A percentile compares a stretch with the other conserved stretches of the same genome.
phyloP scores from a whole-genome alignment of 1,284 basidiomycete species.

The Ustilago loliicola region DNA sequence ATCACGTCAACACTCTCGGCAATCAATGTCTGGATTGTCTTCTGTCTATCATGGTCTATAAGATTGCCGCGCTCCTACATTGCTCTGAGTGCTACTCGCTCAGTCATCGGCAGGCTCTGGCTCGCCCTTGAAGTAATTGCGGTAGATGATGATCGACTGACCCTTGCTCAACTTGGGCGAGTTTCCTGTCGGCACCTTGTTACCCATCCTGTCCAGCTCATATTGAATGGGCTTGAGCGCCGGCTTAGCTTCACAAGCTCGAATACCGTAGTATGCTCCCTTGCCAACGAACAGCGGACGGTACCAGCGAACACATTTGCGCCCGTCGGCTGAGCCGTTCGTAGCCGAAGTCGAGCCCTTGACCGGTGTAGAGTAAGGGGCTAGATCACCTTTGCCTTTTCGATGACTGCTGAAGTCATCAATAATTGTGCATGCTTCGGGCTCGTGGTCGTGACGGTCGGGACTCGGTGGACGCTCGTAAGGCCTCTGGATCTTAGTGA shows the following conservation, averaged over 20 bases:
- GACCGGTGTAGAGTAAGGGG: conserved; percentile 38
- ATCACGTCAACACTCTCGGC: neutral
- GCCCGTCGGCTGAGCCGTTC: neutral
- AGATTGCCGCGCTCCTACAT: neutral
- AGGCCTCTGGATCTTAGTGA: conserved; percentile 47
- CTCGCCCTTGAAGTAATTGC: conserved; percentile 53
- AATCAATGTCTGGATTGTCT: neutral
- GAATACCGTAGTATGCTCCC: conserved; percentile 38
- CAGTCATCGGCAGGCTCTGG: conserved; percentile 45
- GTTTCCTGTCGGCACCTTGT: conserved; percentile 38
- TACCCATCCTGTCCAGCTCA: conserved; percentile 41
- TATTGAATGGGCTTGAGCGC: conserved; percentile 48
- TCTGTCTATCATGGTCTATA: conserved; percentile 1
- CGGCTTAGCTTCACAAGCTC: conserved; percentile 19
- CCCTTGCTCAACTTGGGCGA: conserved; percentile 49
- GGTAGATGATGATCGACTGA: conserved; percentile 44
- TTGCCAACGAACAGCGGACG: conserved; percentile 47
- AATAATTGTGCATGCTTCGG: conserved; percentile 46
- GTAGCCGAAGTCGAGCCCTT: conserved; percentile 4
- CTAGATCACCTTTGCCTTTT: conserved; percentile 40
- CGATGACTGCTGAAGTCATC: conserved; percentile 44
- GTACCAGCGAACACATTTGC: conserved; percentile 47
- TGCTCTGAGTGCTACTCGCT: neutral
- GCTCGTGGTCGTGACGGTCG: conserved; percentile 49
- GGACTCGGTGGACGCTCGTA: conserved; percentile 52